A percentile compares a stretch with the other conserved stretches of the same genome.
Evolutionary conservation across 164 flowering plant genomes (phyloP).

Genomic region (Euptelea pleiosperma): DNA sequence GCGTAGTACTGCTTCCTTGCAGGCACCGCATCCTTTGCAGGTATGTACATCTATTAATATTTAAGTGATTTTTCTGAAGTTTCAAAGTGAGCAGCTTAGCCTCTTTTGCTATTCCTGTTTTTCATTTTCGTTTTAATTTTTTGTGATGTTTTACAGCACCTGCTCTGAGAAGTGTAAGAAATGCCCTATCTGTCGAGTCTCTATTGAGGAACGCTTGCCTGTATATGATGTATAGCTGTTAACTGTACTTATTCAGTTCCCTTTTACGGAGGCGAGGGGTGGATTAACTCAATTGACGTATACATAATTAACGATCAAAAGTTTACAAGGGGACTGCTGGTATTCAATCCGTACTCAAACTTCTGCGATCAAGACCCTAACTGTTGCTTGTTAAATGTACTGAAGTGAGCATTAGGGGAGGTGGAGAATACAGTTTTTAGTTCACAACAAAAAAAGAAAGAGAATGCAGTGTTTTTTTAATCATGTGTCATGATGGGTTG

Average conservation of each 20-base stretch:
- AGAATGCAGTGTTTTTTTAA: no score
- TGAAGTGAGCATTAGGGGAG: background rate
- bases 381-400: no score
- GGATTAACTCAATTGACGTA: no score
- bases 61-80: background rate
- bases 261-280: background rate
- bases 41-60: slow-evolving; percentile 28
- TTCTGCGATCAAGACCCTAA: no score
- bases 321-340: background rate
- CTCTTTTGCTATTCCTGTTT: no score
- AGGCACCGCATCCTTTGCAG: slow-evolving; percentile 92
- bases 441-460: no score
- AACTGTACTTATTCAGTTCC: slow-evolving; percentile 1
- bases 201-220: slow-evolving; percentile 69
- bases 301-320: no score
- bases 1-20: slow-evolving; percentile 79
- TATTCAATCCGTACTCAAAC: no score
- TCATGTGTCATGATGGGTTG: no score
- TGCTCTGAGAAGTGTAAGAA: slow-evolving; percentile 81
- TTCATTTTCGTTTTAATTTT: no score
- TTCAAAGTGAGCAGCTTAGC: no score
- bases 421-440: no score
- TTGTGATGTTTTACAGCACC: slow-evolving; percentile 37
- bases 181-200: slow-evolving; percentile 82
- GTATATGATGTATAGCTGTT: slow-evolving; percentile 77